Conservation (phyloP, 768 basidiomycete species). For the Pisolithus orientalis region DNA sequence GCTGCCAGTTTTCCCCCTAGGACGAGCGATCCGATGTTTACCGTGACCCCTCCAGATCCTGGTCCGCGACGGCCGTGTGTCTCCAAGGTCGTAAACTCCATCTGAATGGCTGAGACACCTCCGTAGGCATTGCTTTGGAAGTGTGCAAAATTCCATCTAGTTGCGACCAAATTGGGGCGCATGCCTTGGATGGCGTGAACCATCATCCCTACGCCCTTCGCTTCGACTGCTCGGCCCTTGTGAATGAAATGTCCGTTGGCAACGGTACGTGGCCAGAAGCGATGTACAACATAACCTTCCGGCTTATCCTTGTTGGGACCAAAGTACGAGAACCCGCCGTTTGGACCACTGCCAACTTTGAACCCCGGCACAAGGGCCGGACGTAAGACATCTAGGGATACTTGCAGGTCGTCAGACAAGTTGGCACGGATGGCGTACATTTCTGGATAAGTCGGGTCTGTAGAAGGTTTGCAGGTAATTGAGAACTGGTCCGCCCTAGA, state of each 20-base stretch:
- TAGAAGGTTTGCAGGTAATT: constrained; percentile 54
- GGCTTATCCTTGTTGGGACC: constrained; percentile 61
- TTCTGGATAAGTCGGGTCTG: constrained; percentile 61
- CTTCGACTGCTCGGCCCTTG: constrained; percentile 52
- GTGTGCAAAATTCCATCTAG: constrained; percentile 91
- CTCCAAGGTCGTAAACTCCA: constrained; percentile 90
- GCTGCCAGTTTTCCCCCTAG: constrained; percentile 68
- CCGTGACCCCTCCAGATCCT: constrained; percentile 76
- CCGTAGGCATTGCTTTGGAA: constrained; percentile 75
- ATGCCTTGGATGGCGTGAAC: constrained; percentile 98
- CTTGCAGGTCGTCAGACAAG: constrained; percentile 70
- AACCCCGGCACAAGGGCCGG: constrained; percentile 73
- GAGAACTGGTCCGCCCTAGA: constrained; percentile 82
- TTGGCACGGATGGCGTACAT: constrained; percentile 75
- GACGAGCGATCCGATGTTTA: constrained; percentile 84
- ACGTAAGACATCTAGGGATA: constrained; percentile 68
- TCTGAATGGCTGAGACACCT: constrained; percentile 82
- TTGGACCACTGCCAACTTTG: constrained; percentile 84
- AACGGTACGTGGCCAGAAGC: constrained; percentile 76
- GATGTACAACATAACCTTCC: constrained; percentile 84
- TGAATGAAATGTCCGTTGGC: constrained; percentile 63
- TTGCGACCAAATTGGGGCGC: constrained; percentile 89
- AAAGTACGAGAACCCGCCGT: constrained; percentile 88
- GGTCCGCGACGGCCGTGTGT: constrained; percentile 72
- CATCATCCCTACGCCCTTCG: constrained; percentile 75